Base-by-base conservation (phyloP, 805 yeast species). In the Zygosaccharomyces siamensis region DNA sequence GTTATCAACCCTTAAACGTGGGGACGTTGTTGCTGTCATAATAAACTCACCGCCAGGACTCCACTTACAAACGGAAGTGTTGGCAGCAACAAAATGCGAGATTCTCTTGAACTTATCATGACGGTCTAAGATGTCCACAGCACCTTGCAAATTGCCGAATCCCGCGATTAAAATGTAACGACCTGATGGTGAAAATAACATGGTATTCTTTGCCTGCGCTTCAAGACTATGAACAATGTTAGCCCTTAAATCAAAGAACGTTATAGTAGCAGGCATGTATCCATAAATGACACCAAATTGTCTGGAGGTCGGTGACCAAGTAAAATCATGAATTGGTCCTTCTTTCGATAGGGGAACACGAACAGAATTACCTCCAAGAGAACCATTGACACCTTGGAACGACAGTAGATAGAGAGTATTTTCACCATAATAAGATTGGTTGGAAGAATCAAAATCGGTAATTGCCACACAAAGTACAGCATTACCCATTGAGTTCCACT, bases 251-350 rank as follows among this genome's bases (percentile, higher is more conserved):
- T 93, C 98, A 62, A 92, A 93, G 61, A 93, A 89, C 8, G 96
- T 82, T 23, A 97, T 90, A 61, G 86, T 84, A 26, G 97, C 88
- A 2, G 99, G 99, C 98, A 93, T 93, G 72, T 80, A 90, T 28
- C 99, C 99, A 64, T 90, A 90, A 48, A 87, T 89, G 39, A 93
- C 99, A 52, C 97, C 98, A 73, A 93, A 95, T 72, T 93, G 98
- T 58, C 96, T 79, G 16, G 96, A 88, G 45, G 89, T 81, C 50
- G 98, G 97, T 23, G 96, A 86, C 99, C 99, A 93, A 20, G 93
- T 83, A 53, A 92, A 87, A 68, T 93, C 99, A 71, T 93, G 97
- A 58, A 93, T 89, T 39, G 99, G 98, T 28, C 98, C 98, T 63
- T 89, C 96, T 60, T 87, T 84, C 54, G 87, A 89, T 60, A 93